A percentile compares a stretch with the other conserved stretches of the same genome.
phyloP scores from a whole-genome alignment of 192 early-diverging fungal species.

The Thamnidium elegans region DNA sequence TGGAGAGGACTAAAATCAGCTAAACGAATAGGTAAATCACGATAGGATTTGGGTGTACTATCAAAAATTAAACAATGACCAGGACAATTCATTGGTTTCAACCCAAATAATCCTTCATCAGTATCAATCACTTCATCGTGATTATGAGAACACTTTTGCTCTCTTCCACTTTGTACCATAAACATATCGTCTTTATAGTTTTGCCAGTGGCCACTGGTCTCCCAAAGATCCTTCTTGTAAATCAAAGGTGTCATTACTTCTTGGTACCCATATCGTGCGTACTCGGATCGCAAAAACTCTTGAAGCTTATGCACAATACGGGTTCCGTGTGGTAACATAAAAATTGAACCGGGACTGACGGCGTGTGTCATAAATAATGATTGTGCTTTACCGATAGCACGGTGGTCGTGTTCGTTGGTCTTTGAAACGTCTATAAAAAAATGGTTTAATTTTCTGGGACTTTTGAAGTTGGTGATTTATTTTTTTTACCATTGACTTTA shows the following conservation, averaged over 20 bases:
- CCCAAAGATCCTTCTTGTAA: conserved; percentile 92
- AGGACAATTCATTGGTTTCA: conserved; percentile 99
- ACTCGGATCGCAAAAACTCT: conserved; percentile 72
- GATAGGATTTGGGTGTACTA: conserved; percentile 74
- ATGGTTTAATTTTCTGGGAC: too few relatives aligned
- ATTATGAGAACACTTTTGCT: conserved; percentile 23
- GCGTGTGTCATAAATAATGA: conserved; percentile 69
- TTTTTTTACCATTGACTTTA: too few relatives aligned
- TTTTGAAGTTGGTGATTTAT: too few relatives aligned
- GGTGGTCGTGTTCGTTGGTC: conserved; percentile 54
- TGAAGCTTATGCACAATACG: conserved; percentile 78
- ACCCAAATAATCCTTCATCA: conserved; percentile 66
- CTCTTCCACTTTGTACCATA: conserved; percentile 45
- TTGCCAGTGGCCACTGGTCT: conserved; percentile 92
- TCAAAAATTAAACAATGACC: conserved; percentile 93
- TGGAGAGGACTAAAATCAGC: conserved; percentile 95
- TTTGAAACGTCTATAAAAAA: conserved; percentile 19
- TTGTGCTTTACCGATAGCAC: conserved; percentile 65
- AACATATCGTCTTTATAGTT: conserved; percentile 97
- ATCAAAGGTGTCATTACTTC: conserved; percentile 92
- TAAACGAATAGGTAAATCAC: conserved; percentile 83
- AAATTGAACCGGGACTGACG: conserved; percentile 68
- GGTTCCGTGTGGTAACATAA: conserved; percentile 75
- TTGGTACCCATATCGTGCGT: conserved; percentile 71
- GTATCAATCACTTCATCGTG: conserved; percentile 24